A percentile compares a stretch with the other conserved stretches of the same genome.
phyloP scores from a whole-genome alignment of 140 eudicot species.

The Cichorium intybus region DNA sequence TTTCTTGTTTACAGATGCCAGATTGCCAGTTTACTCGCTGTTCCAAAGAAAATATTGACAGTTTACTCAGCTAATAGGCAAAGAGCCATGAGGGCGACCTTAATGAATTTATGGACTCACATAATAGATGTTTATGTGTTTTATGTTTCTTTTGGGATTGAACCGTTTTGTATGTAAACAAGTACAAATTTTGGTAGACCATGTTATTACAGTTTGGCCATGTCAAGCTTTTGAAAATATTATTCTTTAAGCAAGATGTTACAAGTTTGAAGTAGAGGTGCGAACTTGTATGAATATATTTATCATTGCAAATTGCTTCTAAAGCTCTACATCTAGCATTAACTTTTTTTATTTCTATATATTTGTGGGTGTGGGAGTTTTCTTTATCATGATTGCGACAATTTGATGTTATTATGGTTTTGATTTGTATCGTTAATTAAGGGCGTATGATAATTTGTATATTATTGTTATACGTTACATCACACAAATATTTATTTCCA shows the following conservation, averaged over 20 bases:
- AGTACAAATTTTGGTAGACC: not conserved
- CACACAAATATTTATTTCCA: not conserved
- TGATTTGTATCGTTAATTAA: not conserved
- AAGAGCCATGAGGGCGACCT: too few species aligned
- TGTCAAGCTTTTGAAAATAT: not conserved
- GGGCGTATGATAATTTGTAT: not conserved
- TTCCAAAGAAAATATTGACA: too few species aligned
- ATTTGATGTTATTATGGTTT: not conserved
- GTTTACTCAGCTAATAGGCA: too few species aligned
- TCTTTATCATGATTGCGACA: not conserved
- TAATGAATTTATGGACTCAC: too few species aligned
- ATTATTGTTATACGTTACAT: not conserved
- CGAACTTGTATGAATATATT: not conserved
- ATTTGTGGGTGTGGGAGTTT: not conserved
- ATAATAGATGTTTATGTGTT: too few species aligned
- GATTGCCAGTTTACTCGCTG: too few species aligned
- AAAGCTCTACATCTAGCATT: not conserved
- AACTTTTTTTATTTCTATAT: not conserved
- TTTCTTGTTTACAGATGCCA: too few species aligned
- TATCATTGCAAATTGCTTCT: not conserved
- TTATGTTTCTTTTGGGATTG: not conserved
- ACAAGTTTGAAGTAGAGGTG: not conserved
- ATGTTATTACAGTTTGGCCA: not conserved
- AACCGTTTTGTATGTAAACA: not conserved
- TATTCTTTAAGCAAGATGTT: not conserved